phyloP scores from a whole-genome alignment of 2,329 filamentous ascomycete genomes.

The Gliomastix tumulicola region DNA sequence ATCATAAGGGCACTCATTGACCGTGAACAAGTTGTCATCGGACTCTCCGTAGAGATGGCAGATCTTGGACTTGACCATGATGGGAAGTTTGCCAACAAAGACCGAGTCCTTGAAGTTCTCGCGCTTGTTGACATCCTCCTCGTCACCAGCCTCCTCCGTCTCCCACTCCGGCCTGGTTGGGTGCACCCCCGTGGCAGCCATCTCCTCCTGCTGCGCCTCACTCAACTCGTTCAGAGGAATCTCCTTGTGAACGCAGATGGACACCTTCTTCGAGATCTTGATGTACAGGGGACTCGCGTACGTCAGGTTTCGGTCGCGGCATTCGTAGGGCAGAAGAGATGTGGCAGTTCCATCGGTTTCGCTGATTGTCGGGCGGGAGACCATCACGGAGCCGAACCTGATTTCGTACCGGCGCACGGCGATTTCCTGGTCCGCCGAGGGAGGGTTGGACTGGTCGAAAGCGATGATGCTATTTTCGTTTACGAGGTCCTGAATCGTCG shows the following conservation, averaged over 20 bases:
- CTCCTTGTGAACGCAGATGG: conserved; percentile 71
- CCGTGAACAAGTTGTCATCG: conserved; percentile 79
- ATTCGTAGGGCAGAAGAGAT: conserved; percentile 87
- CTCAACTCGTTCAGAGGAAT: conserved; percentile 63
- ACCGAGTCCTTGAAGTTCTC: conserved; percentile 63
- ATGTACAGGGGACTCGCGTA: conserved; percentile 91
- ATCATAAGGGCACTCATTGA: conserved; percentile 97
- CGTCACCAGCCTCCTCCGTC: conserved; percentile 45
- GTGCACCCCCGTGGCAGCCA: conserved; percentile 45
- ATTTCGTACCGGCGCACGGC: conserved; percentile 90
- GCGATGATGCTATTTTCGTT: conserved; percentile 86
- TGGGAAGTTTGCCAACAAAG: conserved; percentile 91
- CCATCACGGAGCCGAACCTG: conserved; percentile 83
- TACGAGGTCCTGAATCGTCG: conserved; percentile 90
- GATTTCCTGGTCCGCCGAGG: conserved; percentile 70
- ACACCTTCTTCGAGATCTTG: conserved; percentile 78
- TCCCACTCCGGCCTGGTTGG: conserved; percentile 56
- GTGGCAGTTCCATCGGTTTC: conserved; percentile 87
- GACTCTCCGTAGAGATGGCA: conserved; percentile 80
- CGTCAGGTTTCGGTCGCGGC: conserved; percentile 88
- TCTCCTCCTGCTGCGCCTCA: conserved; percentile 51
- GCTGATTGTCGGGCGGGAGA: conserved; percentile 84
- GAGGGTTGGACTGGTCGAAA: conserved; percentile 87
- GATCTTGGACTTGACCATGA: conserved; percentile 97
- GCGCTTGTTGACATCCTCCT: conserved; percentile 42